Conservation (phyloP, 768 basidiomycete species). For the Boletus eberwhitei region DNA sequence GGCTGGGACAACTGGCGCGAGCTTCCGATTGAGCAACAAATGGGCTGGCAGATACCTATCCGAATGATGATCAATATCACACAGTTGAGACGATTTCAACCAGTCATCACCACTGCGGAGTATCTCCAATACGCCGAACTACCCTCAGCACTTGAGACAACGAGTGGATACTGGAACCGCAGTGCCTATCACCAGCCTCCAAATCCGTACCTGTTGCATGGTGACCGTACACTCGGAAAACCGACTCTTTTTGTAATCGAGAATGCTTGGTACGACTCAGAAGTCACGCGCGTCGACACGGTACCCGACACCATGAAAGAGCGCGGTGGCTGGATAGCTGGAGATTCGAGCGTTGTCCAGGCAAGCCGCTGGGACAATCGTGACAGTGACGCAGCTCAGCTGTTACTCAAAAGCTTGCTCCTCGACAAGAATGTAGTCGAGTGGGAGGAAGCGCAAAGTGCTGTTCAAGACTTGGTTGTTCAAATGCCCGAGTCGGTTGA, state of each 20-base stretch:
- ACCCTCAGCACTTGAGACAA: constrained; percentile 30
- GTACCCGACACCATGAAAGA: constrained; percentile 25
- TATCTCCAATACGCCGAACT: constrained; percentile 38
- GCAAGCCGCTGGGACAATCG: constrained; percentile 12
- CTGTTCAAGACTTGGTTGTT: constrained; percentile 15
- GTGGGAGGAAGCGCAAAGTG: constrained; percentile 29
- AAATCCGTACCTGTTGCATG: constrained; percentile 15
- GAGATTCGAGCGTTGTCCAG: constrained; percentile 11
- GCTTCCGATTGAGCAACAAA: constrained; percentile 33
- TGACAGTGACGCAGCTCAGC: constrained; percentile 1
- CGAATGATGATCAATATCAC: constrained; percentile 40
- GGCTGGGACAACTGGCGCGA: constrained; percentile 38
- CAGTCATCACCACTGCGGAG: constrained; percentile 36
- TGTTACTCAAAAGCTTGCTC: constrained; percentile 20
- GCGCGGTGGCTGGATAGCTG: constrained; percentile 26
- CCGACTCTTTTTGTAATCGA: constrained; percentile 34
- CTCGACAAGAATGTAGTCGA: constrained; percentile 24
- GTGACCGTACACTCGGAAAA: constrained; percentile 12
- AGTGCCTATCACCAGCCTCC: constrained; percentile 22
- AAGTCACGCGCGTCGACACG: constrained; percentile 36
- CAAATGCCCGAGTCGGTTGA: constrained; percentile 17
- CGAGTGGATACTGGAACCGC: constrained; percentile 38
- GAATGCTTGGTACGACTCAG: constrained; percentile 40
- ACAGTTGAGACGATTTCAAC: constrained; percentile 34
- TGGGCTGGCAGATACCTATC: constrained; percentile 33